Evolutionary conservation across 2,329 filamentous ascomycete species (phyloP).

Genomic region (Ascochyta clinopodiicola): DNA sequence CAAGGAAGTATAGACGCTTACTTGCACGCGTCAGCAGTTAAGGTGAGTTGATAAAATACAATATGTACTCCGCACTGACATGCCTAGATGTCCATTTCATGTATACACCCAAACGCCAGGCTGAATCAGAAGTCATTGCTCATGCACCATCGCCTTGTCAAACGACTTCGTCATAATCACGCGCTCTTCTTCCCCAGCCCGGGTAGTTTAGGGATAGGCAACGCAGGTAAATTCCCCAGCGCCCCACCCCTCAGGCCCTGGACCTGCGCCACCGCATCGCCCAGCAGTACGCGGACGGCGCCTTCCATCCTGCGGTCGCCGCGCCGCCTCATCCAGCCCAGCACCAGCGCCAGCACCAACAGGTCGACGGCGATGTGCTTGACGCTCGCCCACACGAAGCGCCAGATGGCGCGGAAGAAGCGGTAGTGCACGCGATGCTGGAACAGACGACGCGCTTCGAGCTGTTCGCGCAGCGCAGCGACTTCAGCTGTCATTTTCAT

Average conservation of each 20-base stretch:
- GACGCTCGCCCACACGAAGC: constrained; percentile 69
- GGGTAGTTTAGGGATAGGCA: constrained; percentile 27
- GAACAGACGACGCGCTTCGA: constrained; percentile 77
- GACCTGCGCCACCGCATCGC: constrained; percentile 52
- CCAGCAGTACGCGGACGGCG: constrained; percentile 70
- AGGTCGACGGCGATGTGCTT: constrained; percentile 79
- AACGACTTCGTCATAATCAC: constrained; percentile 1
- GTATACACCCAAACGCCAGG: too few relatives aligned
- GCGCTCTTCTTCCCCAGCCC: constrained; percentile 28
- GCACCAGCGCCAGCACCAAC: constrained; percentile 67
- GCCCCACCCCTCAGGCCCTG: constrained; percentile 40
- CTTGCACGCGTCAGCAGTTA: too few relatives aligned
- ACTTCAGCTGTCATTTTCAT: constrained; percentile 92
- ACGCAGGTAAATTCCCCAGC: constrained; percentile 23
- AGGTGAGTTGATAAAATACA: too few relatives aligned
- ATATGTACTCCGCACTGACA: too few relatives aligned
- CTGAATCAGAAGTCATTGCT: too few relatives aligned
- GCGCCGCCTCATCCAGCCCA: constrained; percentile 75
- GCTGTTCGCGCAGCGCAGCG: constrained; percentile 88
- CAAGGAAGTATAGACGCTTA: too few relatives aligned
- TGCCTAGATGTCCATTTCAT: too few relatives aligned
- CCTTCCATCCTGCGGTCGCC: constrained; percentile 77
- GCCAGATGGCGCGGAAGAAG: constrained; percentile 62
- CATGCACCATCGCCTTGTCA: too few relatives aligned
- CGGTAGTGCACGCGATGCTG: constrained; percentile 67